These are phyloP conservation scores for Lodderomyces elongisporus DNA, from an alignment of 1,139 yeast genomes.

Conservation along the genomic window DNA sequence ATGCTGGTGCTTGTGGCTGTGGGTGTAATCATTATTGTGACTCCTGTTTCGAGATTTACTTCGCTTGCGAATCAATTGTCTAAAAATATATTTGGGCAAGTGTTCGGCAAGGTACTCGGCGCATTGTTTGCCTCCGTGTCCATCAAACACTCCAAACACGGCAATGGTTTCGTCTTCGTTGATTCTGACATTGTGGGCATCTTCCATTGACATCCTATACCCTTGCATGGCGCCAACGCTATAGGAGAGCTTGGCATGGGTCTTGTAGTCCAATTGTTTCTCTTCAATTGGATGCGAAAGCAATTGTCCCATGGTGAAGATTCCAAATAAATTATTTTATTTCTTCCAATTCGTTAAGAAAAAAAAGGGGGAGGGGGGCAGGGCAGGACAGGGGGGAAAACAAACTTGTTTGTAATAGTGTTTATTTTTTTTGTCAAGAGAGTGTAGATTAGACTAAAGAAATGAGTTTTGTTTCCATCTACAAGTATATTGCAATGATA, in stretches of 20 bases:
- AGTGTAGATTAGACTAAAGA: no score
- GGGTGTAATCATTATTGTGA: no score
- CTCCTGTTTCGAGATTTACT: background rate
- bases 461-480: no score
- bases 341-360: no score
- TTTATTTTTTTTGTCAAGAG: no score
- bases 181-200: constrained; percentile 54
- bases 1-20: no score
- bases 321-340: no score
- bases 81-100: constrained; percentile 32
- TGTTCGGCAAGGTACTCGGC: constrained; percentile 51
- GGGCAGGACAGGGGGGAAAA: background rate
- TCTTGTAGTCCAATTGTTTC: constrained; percentile 47
- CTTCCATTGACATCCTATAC: constrained; percentile 71
- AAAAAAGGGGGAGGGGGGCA: no score
- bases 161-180: constrained; percentile 45
- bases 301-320: constrained; percentile 68
- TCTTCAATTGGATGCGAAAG: constrained; percentile 74
- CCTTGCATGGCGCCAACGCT: constrained; percentile 79
- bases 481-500: no score
- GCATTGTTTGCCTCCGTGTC: constrained; percentile 69
- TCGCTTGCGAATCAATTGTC: constrained; percentile 17
- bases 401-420: no score
- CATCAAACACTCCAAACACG: constrained; percentile 72
- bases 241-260: constrained; percentile 46